phyloP scores from a whole-genome alignment of 2,329 filamentous ascomycete genomes.

The Leptographium radiaticola region DNA sequence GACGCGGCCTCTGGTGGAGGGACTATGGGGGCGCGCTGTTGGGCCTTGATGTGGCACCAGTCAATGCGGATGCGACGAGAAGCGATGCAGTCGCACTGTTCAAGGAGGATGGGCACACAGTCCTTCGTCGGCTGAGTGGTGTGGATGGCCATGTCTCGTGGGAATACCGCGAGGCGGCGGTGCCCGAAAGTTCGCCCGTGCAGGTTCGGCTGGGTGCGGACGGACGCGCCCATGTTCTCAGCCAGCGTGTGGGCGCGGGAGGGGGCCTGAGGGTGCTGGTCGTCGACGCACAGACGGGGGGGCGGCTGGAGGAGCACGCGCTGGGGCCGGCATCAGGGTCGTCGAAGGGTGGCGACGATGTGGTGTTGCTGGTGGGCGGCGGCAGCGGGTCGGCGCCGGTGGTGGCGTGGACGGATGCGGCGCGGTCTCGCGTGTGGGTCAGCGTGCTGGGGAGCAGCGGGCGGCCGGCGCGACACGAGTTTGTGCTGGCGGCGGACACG shows the following conservation, averaged over 20 bases:
- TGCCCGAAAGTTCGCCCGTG: constrained; percentile 47
- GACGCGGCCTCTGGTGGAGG: constrained; percentile 63
- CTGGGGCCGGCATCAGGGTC: constrained; percentile 29
- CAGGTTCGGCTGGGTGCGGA: constrained; percentile 59
- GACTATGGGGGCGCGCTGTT: constrained; percentile 44
- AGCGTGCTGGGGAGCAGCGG: constrained; percentile 50
- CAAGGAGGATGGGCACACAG: constrained; percentile 32
- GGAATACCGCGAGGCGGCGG: constrained; percentile 52
- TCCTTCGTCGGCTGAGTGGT: constrained; percentile 59
- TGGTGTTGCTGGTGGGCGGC: constrained; percentile 56
- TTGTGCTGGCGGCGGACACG: constrained; percentile 8
- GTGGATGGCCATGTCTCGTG: constrained; percentile 62
- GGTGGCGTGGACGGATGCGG: constrained; percentile 59
- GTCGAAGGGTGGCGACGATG: constrained; percentile 40
- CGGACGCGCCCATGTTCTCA: constrained; percentile 62
- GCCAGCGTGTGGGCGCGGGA: constrained; percentile 60
- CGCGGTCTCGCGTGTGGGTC: constrained; percentile 49
- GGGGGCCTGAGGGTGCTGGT: constrained; percentile 66
- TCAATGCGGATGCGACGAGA: constrained; percentile 27
- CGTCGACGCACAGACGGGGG: constrained; percentile 61
- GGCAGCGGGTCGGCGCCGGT: constrained; percentile 64
- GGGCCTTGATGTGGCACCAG: constrained; percentile 63
- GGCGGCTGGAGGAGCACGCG: constrained; percentile 55
- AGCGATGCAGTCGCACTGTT: constrained; percentile 6
- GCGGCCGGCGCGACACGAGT: constrained; percentile 31